Evolutionary conservation across 2,329 filamentous ascomycete genomes (phyloP).

Genomic region (Fusarium stilboides): DNA sequence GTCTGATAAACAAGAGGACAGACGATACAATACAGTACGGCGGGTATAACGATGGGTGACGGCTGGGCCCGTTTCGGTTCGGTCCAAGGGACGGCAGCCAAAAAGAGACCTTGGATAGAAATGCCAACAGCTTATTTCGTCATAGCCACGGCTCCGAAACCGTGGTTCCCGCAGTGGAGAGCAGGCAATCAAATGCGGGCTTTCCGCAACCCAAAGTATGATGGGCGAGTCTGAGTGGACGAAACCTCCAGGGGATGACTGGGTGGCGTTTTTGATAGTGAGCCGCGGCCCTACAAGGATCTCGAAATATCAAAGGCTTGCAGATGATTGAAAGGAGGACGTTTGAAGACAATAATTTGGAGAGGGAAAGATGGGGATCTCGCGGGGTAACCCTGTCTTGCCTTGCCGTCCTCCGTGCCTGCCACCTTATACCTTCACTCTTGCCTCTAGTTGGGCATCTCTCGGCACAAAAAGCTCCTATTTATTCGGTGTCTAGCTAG

Average conservation of each 20-base stretch:
- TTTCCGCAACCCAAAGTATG: conserved; percentile 5
- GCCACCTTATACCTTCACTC: conserved; percentile 1
- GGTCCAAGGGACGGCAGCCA: conserved; percentile 49
- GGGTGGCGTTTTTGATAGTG: conserved; percentile 9
- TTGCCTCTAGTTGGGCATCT: conserved; percentile 6
- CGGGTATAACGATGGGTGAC: conserved; percentile 22
- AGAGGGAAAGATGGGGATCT: conserved; percentile 25
- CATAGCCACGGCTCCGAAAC: conserved; percentile 33
- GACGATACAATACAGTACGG: neutral
- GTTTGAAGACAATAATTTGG: conserved; percentile 16
- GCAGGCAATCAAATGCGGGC: conserved; percentile 17
- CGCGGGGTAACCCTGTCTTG: conserved; percentile 43
- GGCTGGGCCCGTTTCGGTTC: conserved; percentile 46
- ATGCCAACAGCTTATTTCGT: conserved; percentile 39
- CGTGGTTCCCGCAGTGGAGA: conserved; percentile 44
- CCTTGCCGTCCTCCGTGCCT: conserved; percentile 2
- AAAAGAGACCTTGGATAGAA: conserved; percentile 15
- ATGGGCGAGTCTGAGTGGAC: conserved; percentile 6
- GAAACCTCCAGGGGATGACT: neutral
- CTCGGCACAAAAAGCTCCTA: neutral
- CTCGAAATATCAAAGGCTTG: neutral
- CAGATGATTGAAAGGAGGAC: neutral
- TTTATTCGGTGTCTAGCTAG: no score
- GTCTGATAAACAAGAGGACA: neutral
- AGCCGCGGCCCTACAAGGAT: neutral